phyloP scores from a whole-genome alignment of 2,329 filamentous ascomycete genomes.

The Neobulgaria alba region DNA sequence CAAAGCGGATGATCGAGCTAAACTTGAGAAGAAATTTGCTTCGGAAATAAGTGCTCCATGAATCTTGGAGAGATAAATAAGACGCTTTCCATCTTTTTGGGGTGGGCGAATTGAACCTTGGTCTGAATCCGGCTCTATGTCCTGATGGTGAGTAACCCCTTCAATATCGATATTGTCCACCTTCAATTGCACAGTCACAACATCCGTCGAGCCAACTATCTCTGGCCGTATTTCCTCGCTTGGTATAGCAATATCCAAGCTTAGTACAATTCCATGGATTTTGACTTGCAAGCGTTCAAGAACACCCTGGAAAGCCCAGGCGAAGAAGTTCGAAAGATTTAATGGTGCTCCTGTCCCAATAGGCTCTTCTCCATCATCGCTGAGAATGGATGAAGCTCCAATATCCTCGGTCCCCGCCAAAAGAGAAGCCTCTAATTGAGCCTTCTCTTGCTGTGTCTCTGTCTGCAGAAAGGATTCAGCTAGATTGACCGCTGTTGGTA shows the following conservation, averaged over 20 bases:
- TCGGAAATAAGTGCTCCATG: conserved; percentile 59
- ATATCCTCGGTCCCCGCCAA: conserved; percentile 54
- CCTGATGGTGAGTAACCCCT: conserved; percentile 42
- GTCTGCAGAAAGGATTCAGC: conserved; percentile 72
- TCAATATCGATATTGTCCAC: conserved; percentile 59
- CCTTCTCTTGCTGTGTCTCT: conserved; percentile 56
- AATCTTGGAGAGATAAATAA: conserved; percentile 54
- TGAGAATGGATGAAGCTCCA: conserved; percentile 50
- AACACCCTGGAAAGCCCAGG: conserved; percentile 65
- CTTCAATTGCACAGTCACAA: conserved; percentile 56
- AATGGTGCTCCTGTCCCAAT: conserved; percentile 64
- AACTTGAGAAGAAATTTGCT: conserved; percentile 53
- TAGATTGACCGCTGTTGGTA: conserved; percentile 64
- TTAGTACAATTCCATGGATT: conserved; percentile 56
- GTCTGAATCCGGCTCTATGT: conserved; percentile 26
- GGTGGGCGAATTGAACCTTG: conserved; percentile 15
- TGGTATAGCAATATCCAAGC: conserved; percentile 53
- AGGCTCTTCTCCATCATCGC: conserved; percentile 50
- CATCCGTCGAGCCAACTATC: conserved; percentile 37
- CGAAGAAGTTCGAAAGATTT: conserved; percentile 61
- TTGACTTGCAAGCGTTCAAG: conserved; percentile 61
- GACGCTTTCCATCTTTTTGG: conserved; percentile 53
- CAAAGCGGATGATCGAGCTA: conserved; percentile 49
- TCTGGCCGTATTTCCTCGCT: conserved; percentile 31
- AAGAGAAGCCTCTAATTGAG: conserved; percentile 60